phyloP scores from a whole-genome alignment of 1,139 yeast species.

The Keqinozyma sinolaborantium region DNA sequence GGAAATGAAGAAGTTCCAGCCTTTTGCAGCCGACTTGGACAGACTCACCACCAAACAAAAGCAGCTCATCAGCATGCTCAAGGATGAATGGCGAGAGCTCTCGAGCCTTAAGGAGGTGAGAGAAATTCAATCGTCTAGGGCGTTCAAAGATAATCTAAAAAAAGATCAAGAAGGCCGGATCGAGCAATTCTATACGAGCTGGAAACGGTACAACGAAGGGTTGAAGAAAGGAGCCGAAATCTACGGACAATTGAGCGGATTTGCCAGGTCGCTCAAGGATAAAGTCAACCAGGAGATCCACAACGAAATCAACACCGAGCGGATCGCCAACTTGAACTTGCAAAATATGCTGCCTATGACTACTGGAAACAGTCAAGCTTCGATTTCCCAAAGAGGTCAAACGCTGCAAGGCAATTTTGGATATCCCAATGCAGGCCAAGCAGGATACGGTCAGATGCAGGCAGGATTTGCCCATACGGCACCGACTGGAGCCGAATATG shows the following conservation, averaged over 20 bases:
- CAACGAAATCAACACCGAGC: conserved; percentile 4
- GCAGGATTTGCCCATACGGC: too few species aligned
- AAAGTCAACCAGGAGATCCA: conserved; percentile 18
- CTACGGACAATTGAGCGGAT: conserved; percentile 52
- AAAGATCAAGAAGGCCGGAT: conserved; percentile 34
- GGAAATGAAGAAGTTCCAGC: conserved; percentile 76
- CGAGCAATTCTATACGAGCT: conserved; percentile 48
- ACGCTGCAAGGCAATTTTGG: too few species aligned
- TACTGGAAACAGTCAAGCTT: neutral
- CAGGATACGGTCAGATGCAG: too few species aligned
- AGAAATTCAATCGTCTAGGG: conserved; percentile 32
- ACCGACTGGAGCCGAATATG: too few species aligned
- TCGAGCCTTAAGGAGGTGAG: conserved; percentile 42
- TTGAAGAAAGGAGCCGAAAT: conserved; percentile 58
- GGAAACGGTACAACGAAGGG: conserved; percentile 61
- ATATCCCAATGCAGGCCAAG: too few species aligned
- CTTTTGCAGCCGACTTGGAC: conserved; percentile 64
- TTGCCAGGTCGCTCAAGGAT: conserved; percentile 34
- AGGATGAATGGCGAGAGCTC: conserved; percentile 55
- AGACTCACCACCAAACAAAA: conserved; percentile 65
- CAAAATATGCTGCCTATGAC: neutral
- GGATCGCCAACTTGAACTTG: conserved; percentile 8
- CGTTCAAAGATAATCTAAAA: conserved; percentile 19
- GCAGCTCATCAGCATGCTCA: conserved; percentile 52
- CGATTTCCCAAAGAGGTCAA: too few species aligned